Evolutionary conservation across 345 rosid genomes (phyloP).

Genomic region (Citrus maxima): DNA sequence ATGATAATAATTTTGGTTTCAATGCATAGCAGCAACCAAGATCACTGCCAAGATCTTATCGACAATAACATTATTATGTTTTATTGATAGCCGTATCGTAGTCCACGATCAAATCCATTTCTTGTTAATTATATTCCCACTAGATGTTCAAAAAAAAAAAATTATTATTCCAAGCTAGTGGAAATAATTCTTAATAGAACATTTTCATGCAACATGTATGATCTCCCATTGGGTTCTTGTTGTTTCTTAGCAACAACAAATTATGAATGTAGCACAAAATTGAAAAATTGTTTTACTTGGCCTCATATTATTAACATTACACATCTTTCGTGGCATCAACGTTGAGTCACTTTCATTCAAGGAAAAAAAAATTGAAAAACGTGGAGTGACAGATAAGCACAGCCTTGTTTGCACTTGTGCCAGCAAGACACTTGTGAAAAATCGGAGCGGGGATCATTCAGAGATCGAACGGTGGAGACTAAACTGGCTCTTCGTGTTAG

Average conservation of each 20-base stretch:
- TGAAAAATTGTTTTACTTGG: background rate
- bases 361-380: too few relatives aligned
- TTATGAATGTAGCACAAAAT: background rate
- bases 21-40: background rate
- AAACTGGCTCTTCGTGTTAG: slow-evolving; percentile 17
- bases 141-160: too few relatives aligned
- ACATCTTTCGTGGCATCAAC: too few relatives aligned
- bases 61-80: too few relatives aligned
- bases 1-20: background rate
- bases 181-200: background rate
- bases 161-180: background rate
- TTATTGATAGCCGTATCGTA: background rate
- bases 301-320: background rate
- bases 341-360: background rate
- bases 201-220: background rate
- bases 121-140: background rate
- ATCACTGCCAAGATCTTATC: background rate
- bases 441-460: background rate
- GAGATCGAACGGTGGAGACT: slow-evolving; percentile 10
- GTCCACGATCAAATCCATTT: background rate
- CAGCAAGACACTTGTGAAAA: background rate
- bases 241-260: background rate
- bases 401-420: background rate
- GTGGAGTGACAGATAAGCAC: slow-evolving; percentile 16
- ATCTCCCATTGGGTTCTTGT: slow-evolving; percentile 4